These are phyloP conservation scores for Stagonosporopsis rhizophila DNA, from an alignment of 2,329 filamentous ascomycete species.

Conservation along the genomic window DNA sequence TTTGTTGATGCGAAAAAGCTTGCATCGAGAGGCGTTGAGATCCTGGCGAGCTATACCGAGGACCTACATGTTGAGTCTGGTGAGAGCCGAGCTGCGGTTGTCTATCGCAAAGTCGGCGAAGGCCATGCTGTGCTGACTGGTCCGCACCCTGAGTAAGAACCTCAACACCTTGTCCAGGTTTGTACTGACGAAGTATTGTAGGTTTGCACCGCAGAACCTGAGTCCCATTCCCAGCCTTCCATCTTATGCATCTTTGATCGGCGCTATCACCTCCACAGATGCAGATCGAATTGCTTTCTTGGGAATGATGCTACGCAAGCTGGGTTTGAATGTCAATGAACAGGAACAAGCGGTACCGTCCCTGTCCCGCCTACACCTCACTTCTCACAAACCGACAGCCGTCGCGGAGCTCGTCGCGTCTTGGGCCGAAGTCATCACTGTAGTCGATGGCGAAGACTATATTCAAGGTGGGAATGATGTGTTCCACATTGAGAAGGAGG, in stretches of 20 bases:
- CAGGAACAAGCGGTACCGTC: constrained; percentile 75
- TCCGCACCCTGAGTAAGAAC: constrained; percentile 84
- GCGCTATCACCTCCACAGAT: constrained; percentile 73
- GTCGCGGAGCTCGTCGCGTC: constrained; percentile 72
- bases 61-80: constrained; percentile 79
- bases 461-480: constrained; percentile 83
- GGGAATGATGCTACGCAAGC: constrained; percentile 77
- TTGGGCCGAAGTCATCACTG: constrained; percentile 70
- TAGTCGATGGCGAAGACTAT: constrained; percentile 71
- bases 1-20: constrained; percentile 80
- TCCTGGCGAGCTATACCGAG: constrained; percentile 81
- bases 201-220: constrained; percentile 83
- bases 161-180: not conserved
- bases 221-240: constrained; percentile 70
- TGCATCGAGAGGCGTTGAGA: constrained; percentile 71
- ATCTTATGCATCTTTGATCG: constrained; percentile 74
- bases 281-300: constrained; percentile 75
- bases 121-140: constrained; percentile 83
- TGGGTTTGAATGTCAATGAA: constrained; percentile 80
- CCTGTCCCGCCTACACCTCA: constrained; percentile 83
- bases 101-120: constrained; percentile 83
- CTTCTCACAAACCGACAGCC: constrained; percentile 68
- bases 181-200: constrained; percentile 48
- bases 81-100: constrained; percentile 75
- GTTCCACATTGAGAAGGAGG: constrained; percentile 76